phyloP scores from a whole-genome alignment of 805 yeast species.

The Brettanomyces custersianus region DNA sequence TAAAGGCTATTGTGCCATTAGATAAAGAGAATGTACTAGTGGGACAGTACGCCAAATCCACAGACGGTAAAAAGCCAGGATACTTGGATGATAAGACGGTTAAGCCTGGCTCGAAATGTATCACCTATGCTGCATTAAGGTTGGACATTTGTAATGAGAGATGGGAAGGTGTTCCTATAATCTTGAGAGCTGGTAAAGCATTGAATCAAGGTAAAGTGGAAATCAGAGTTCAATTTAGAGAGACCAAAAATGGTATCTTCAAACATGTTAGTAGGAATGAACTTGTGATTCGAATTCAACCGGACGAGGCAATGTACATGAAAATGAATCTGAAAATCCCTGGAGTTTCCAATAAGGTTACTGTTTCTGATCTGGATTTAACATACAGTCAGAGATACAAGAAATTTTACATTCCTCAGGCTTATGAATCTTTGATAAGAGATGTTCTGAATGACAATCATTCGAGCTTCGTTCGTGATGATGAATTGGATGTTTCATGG shows the following conservation, averaged over 20 bases:
- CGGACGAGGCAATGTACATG: constrained; percentile 87
- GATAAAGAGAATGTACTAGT: constrained; percentile 57
- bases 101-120: constrained; percentile 69
- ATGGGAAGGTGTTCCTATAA: constrained; percentile 97
- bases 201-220: constrained; percentile 91
- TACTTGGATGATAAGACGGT: constrained; percentile 92
- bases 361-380: constrained; percentile 84
- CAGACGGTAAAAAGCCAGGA: constrained; percentile 83
- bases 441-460: constrained; percentile 90
- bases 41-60: constrained; percentile 83
- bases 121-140: constrained; percentile 84
- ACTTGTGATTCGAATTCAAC: constrained; percentile 89
- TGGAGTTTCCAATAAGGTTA: constrained; percentile 74
- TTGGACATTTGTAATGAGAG: constrained; percentile 81
- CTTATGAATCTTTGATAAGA: constrained; percentile 90
- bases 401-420: constrained; percentile 91
- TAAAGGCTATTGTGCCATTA: constrained; percentile 70
- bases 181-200: constrained; percentile 97
- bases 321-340: constrained; percentile 92
- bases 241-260: constrained; percentile 77
- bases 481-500: constrained; percentile 94
- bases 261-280: constrained; percentile 81
- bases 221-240: constrained; percentile 85
- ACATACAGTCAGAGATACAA: constrained; percentile 70
- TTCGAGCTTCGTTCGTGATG: constrained; percentile 96